Evolutionary conservation across 1,139 yeast genomes (phyloP).

Genomic region (Taphrina confusa): DNA sequence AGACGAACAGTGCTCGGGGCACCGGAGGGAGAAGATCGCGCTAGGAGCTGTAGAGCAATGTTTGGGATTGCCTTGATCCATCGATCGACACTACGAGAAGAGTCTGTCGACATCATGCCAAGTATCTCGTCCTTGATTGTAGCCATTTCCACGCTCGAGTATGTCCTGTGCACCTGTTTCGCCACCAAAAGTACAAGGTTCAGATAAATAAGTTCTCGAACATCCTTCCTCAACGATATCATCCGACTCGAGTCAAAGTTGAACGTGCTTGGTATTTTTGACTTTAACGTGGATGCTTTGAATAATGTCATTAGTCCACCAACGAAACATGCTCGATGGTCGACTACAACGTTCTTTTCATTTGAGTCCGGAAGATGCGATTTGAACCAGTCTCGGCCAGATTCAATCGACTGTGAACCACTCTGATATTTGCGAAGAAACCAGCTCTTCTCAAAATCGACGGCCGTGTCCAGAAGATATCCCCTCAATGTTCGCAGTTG

Average conservation of each 20-base stretch:
- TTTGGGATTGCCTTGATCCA: slow-evolving; percentile 18
- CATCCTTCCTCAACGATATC: slow-evolving; percentile 19
- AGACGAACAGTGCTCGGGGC: background rate
- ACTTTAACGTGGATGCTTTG: background rate
- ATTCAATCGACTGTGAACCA: slow-evolving; percentile 1
- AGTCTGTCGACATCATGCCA: slow-evolving; percentile 7
- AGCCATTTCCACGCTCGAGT: background rate
- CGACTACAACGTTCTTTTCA: background rate
- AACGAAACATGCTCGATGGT: slow-evolving; percentile 8
- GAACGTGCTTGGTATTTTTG: slow-evolving; percentile 11
- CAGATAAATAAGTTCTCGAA: slow-evolving; percentile 4
- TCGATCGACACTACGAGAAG: background rate
- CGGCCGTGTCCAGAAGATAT: slow-evolving; percentile 80
- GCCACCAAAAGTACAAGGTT: slow-evolving; percentile 12
- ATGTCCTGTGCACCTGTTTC: slow-evolving; percentile 9
- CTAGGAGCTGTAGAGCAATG: slow-evolving; percentile 21
- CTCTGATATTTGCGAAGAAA: slow-evolving; percentile 14
- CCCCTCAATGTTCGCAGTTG: slow-evolving; percentile 86
- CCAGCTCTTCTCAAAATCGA: slow-evolving; percentile 84
- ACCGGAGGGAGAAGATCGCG: background rate
- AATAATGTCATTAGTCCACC: slow-evolving; percentile 6
- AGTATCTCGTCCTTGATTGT: slow-evolving; percentile 18
- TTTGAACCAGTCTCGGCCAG: slow-evolving; percentile 5
- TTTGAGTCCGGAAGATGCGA: background rate
- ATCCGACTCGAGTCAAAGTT: slow-evolving; percentile 24